Percentiles rank a stretch among this genome's conserved stretches.
Evolutionary conservation across 768 basidiomycete species (phyloP).

Genomic region (Coprinellus aureogranulatus): DNA sequence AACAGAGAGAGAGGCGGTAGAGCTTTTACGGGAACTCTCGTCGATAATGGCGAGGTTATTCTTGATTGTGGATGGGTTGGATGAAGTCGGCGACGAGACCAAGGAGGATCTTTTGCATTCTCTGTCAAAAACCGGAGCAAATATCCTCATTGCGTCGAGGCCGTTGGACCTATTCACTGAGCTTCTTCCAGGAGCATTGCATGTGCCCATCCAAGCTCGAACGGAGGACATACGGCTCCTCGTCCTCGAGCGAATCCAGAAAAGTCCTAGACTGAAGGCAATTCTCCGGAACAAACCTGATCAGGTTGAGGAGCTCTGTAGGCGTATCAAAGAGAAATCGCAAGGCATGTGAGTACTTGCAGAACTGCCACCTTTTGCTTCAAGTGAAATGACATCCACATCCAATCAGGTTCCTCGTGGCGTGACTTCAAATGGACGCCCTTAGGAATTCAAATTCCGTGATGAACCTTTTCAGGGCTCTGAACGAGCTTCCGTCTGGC

Average conservation of each 20-base stretch:
- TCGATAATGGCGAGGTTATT: neutral
- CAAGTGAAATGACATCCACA: neutral
- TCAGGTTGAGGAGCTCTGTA: neutral
- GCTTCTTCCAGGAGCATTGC: neutral
- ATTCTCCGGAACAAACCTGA: neutral
- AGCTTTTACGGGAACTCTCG: neutral
- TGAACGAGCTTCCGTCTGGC: neutral
- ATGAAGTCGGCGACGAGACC: neutral
- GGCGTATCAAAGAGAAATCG: neutral
- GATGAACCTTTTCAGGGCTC: neutral
- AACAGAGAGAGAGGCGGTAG: neutral
- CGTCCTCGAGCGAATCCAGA: neutral
- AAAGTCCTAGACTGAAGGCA: neutral
- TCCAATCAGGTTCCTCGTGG: conserved; percentile 5
- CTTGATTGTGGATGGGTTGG: neutral
- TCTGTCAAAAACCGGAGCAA: neutral
- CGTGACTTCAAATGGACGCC: conserved; percentile 3
- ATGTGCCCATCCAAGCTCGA: neutral
- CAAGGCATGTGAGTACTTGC: conserved; percentile 2
- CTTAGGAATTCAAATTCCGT: neutral
- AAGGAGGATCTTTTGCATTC: neutral
- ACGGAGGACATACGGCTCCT: neutral
- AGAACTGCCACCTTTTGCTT: too few species aligned
- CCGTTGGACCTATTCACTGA: neutral
- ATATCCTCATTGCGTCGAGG: neutral